Evolutionary conservation across 305 asterid genomes (phyloP).

Genomic region (Caryopteris hybrid): DNA sequence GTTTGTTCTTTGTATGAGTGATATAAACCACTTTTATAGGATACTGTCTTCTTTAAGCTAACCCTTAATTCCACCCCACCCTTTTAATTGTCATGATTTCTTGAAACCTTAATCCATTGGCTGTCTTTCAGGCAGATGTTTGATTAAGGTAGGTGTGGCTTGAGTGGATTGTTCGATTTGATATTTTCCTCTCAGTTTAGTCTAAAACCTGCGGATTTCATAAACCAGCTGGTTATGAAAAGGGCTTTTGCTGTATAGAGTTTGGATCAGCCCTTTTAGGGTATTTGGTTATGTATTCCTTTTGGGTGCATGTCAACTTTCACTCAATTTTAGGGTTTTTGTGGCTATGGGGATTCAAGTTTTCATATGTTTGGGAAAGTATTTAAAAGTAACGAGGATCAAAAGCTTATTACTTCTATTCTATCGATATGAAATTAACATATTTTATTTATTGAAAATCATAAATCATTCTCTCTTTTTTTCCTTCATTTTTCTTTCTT

Average conservation of each 20-base stretch:
- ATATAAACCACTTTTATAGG: neutral
- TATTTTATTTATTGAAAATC: no score
- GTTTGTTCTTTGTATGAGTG: neutral
- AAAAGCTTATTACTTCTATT: neutral
- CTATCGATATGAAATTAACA: no score
- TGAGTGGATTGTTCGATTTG: conserved; percentile 6
- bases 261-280: conserved; percentile 2
- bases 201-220: neutral
- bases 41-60: neutral
- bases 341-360: neutral
- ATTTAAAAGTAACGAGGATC: neutral
- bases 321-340: conserved; percentile 31
- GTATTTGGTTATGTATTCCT: neutral
- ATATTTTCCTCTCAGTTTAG: neutral
- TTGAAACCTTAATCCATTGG: neutral
- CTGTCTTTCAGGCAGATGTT: neutral
- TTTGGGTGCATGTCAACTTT: conserved; percentile 2
- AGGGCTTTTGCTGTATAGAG: neutral
- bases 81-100: neutral
- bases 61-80: neutral
- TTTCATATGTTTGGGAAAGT: neutral
- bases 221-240: neutral
- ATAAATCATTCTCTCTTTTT: neutral
- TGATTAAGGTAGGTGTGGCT: neutral
- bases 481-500: no score